These are phyloP conservation scores for Cardamine resedifolia DNA, from an alignment of 345 rosid genomes.

Conservation along the genomic window DNA sequence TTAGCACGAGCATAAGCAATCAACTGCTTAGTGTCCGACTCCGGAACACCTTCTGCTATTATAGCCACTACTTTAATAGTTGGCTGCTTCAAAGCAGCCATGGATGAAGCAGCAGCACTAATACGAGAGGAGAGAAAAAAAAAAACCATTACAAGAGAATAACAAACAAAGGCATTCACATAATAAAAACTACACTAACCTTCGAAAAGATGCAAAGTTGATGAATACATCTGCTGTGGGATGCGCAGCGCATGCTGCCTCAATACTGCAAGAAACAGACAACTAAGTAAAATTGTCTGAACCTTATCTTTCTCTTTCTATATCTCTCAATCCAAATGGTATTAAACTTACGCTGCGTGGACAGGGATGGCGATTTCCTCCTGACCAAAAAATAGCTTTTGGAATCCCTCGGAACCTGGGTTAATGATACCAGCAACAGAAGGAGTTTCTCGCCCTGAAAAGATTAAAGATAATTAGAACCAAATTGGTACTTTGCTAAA, in stretches of 20 bases:
- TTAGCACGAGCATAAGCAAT: constrained; percentile 91
- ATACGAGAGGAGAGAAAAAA: constrained; percentile 8
- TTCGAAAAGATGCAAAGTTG: constrained; percentile 92
- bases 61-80: constrained; percentile 93
- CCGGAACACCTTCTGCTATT: constrained; percentile 99
- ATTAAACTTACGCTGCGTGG: constrained; percentile 63
- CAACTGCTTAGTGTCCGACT: constrained; percentile 88
- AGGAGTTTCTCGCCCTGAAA: constrained; percentile 85
- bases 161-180: constrained; percentile 9
- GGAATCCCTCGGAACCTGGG: constrained; percentile 97
- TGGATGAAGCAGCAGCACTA: constrained; percentile 97
- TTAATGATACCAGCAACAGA: constrained; percentile 95
- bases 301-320: neutral
- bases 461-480: neutral
- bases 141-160: constrained; percentile 3
- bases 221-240: constrained; percentile 97
- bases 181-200: constrained; percentile 39
- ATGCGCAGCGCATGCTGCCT: constrained; percentile 92
- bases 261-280: constrained; percentile 58
- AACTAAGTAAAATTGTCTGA: neutral
- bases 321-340: neutral
- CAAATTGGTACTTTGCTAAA: neutral
- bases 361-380: constrained; percentile 99
- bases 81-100: constrained; percentile 95
- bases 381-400: constrained; percentile 95